Evolutionary conservation across 148 eudicot species (phyloP), one percentile per base, ranked within the genome.

Genomic region (Salicornia ramosissima): DNA sequence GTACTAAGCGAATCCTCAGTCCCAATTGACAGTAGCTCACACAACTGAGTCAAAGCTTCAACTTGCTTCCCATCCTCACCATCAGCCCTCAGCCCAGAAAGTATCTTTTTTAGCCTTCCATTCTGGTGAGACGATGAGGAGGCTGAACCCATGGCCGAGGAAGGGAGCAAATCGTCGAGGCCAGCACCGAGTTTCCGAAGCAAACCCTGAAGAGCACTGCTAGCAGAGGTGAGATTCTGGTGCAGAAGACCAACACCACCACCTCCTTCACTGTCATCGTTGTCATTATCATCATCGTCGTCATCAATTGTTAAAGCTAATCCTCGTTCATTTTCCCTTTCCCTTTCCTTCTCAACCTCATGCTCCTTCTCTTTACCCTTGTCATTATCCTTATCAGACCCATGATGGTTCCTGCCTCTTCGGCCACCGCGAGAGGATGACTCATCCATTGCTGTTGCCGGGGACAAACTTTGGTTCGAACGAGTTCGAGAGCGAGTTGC

Each of bases 61-160:
- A 94, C 88, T 74, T 94, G 99, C 73, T 75, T 84, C 50, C 99
- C 99, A 46, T 94, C 99, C 79, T 94, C 99, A 0, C 97, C 97
- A 54, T 94, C 99, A 0, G 99, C 99, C 66, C 96, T 77, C 80
- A 94, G 84, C 0, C 97, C 97, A 0, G 91, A 70, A 22, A 94
- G 76, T 61, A 94, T 91, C 93, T 91, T 94, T 84, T 91, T 94
- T 40, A 91, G 71, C 75, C 89, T 74, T 64, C 97, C 92, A 24
- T 78, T 94, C 81, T 91, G 97, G 24, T 94, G 96, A 0, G 96
- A 87, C 0, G 97, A 87, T 0, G 96, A 88, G 0, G 83, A 88
- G 0, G 83, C 90, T 9, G 93, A 85, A 7, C 88, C 92, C 74
- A 91, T 87, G 0, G 86, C 88, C 0, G 97, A 84, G 1, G 95